These are phyloP conservation scores for Penicillium frequentans DNA, from an alignment of 2,329 filamentous ascomycete species.

Conservation along the genomic window DNA sequence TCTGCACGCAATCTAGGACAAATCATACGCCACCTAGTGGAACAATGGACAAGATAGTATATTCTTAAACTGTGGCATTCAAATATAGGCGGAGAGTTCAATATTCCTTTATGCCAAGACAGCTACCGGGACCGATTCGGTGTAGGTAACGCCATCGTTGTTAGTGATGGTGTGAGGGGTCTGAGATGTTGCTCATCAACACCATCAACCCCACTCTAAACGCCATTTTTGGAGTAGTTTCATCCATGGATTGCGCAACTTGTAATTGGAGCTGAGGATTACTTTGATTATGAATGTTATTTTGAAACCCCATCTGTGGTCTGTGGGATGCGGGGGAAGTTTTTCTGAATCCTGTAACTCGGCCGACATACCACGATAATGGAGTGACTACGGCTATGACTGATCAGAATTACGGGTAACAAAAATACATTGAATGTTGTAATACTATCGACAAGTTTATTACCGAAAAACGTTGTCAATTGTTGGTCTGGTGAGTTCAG, in stretches of 20 bases:
- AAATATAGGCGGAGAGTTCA: not conserved
- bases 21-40: constrained; percentile 11
- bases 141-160: constrained; percentile 21
- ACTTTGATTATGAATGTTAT: not conserved
- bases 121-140: constrained; percentile 12
- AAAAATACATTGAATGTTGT: too few relatives aligned
- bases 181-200: constrained; percentile 5
- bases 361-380: too few relatives aligned
- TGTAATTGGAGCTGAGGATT: not conserved
- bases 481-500: too few relatives aligned
- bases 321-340: too few relatives aligned
- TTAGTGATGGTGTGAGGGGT: constrained; percentile 19
- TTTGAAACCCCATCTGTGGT: not conserved
- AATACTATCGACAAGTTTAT: too few relatives aligned
- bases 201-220: constrained; percentile 20
- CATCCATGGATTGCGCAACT: not conserved
- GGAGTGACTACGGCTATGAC: too few relatives aligned
- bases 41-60: not conserved
- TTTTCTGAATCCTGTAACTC: too few relatives aligned
- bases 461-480: too few relatives aligned
- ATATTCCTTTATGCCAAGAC: not conserved
- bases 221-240: constrained; percentile 14
- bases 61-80: not conserved
- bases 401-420: too few relatives aligned
- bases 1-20: constrained; percentile 20